Evolutionary conservation across 805 yeast genomes (phyloP), one percentile per base, ranked within the genome.

Genomic region (Ogataea chonburiensis): DNA sequence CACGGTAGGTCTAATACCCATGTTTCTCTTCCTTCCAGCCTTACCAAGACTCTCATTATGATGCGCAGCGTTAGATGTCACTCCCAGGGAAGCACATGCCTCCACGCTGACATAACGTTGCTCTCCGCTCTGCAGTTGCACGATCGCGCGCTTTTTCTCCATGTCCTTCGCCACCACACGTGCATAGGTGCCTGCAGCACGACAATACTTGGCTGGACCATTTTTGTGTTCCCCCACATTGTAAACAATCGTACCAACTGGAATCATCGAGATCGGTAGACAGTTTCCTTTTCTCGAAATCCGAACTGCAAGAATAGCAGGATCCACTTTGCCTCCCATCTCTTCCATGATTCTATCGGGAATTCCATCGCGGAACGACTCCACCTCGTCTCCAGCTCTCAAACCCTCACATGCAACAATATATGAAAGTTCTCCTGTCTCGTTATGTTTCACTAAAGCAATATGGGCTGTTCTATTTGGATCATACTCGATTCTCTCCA

Each of bases 121-220:
- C 66, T 93, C 98, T 40, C 98, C 98, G 40, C 88, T 77, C 63
- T 84, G 85, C 57, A 93, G 70, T 52, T 86, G 78, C 34, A 93
- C 79, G 30, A 88, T 71, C 7, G 95, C 97, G 50, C 71, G 76
- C 33, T 73, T 69, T 55, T 71, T 74, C 24, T 77, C 86, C 11
- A 84, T 83, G 32, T 81, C 62, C 63, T 89, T 91, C 23, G 89
- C 78, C 52, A 88, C 71, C 36, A 93, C 64, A 52, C 98, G 79
- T 23, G 91, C 98, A 63, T 84, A 89, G 7, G 97, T 73, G 42
- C 98, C 98, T 1, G 98, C 98, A 26, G 96, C 74, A 54, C 95
- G 77, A 59, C 96, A 93, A 55, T 91, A 74, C 62, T 86, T 85
- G 29, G 89, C 98, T 7, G 81, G 79, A 11, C 95, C 95, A 19